Evolutionary conservation across 1,139 yeast species (phyloP).

Genomic region (Geotrichum restrictum): DNA sequence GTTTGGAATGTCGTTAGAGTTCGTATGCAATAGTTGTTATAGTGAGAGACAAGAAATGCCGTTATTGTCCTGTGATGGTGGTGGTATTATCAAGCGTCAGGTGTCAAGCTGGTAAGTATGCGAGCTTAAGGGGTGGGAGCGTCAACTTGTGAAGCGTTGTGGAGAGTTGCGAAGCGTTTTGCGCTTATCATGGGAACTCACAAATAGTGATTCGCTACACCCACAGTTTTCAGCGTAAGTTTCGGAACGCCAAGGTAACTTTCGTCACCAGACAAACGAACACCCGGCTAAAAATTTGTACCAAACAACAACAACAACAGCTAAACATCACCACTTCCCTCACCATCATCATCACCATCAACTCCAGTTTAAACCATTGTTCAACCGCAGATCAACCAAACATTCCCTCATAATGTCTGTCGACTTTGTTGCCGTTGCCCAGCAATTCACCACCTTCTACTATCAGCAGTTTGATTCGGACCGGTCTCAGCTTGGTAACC

Average conservation of each 20-base stretch:
- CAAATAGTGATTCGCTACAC: too few relatives aligned
- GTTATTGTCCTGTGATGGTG: too few relatives aligned
- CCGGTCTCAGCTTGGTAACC: conserved; percentile 86
- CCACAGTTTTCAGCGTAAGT: not conserved
- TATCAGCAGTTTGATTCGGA: conserved; percentile 93
- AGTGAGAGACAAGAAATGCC: too few relatives aligned
- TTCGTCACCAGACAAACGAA: not conserved
- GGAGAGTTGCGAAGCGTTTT: not conserved
- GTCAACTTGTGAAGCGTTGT: conserved; percentile 1
- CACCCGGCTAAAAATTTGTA: too few relatives aligned
- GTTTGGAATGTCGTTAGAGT: too few relatives aligned
- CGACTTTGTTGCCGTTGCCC: conserved; percentile 36
- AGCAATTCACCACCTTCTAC: conserved; percentile 90
- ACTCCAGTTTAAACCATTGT: too few relatives aligned
- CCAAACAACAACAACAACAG: not conserved
- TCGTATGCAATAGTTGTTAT: too few relatives aligned
- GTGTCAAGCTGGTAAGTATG: not conserved
- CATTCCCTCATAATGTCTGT: conserved; percentile 23
- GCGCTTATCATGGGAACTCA: too few relatives aligned
- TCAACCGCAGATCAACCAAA: too few relatives aligned
- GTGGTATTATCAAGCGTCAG: too few relatives aligned
- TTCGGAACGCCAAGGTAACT: not conserved
- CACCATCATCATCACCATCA: not conserved
- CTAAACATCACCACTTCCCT: not conserved
- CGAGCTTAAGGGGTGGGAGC: not conserved